Conservation (phyloP, 202 grass and related monocot species). For the Panicum virgatum region DNA sequence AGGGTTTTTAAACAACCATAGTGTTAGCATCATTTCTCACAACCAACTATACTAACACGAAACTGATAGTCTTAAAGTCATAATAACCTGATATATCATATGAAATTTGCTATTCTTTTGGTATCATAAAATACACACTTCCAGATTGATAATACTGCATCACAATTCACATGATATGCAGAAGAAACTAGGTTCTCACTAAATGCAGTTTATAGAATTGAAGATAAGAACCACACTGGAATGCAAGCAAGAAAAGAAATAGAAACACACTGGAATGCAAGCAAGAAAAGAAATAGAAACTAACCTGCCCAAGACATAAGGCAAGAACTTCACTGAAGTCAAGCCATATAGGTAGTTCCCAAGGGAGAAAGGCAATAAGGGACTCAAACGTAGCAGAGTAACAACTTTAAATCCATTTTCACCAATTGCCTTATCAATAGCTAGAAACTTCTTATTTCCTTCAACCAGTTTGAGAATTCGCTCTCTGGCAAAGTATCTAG, state of each 20-base stretch:
- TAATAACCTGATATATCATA: neutral
- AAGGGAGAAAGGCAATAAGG: slow-evolving; percentile 91
- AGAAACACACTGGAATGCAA: no score
- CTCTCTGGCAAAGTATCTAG: slow-evolving; percentile 98
- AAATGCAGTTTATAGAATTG: neutral
- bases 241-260: no score
- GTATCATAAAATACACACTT: slow-evolving; percentile 10
- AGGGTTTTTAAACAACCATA: neutral
- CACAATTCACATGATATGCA: slow-evolving; percentile 10
- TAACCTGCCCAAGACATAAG: slow-evolving; percentile 94
- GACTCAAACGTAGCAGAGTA: slow-evolving; percentile 92
- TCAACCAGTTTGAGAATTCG: slow-evolving; percentile 96
- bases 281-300: slow-evolving; percentile 34
- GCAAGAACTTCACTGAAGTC: slow-evolving; percentile 97
- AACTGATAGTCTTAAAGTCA: slow-evolving; percentile 28
- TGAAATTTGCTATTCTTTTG: slow-evolving; percentile 14
- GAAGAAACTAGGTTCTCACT: slow-evolving; percentile 27
- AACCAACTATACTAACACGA: slow-evolving; percentile 11
- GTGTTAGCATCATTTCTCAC: neutral
- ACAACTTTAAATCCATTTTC: slow-evolving; percentile 97
- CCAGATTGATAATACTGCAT: neutral
- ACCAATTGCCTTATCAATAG: slow-evolving; percentile 98
- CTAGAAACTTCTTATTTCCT: slow-evolving; percentile 98
- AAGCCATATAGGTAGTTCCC: slow-evolving; percentile 98
- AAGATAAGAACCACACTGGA: neutral